Evolutionary conservation across 1,139 yeast genomes (phyloP).

Genomic region (Scheffersomyces titani): DNA sequence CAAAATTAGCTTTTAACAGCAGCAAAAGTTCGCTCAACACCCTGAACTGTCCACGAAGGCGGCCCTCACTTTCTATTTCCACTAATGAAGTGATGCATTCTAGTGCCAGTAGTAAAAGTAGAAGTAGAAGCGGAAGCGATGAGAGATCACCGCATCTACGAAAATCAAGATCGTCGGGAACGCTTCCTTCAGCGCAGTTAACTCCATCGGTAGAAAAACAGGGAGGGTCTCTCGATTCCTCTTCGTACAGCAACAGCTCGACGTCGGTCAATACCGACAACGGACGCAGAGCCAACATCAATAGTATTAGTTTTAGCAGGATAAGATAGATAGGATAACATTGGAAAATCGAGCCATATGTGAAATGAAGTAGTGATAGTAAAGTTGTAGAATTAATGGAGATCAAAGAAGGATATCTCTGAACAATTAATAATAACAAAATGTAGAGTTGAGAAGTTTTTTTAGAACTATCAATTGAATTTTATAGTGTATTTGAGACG

Average conservation of each 20-base stretch:
- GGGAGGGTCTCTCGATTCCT: not conserved
- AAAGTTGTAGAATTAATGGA: not conserved
- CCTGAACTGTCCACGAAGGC: constrained; percentile 11
- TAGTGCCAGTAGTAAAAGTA: constrained; percentile 6
- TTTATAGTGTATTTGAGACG: too few species aligned
- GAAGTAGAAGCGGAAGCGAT: constrained; percentile 3
- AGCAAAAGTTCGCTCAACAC: constrained; percentile 16
- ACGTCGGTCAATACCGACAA: not conserved
- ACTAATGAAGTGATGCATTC: not conserved
- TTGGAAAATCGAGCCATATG: not conserved
- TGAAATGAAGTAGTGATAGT: not conserved
- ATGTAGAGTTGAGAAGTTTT: too few species aligned
- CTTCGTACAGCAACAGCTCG: not conserved
- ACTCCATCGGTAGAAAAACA: not conserved
- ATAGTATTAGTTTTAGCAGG: constrained; percentile 35
- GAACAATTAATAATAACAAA: not conserved
- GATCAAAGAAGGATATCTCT: not conserved
- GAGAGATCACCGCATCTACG: constrained; percentile 12
- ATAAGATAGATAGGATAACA: constrained; percentile 18
- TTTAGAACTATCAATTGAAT: too few species aligned
- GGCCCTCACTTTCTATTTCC: constrained; percentile 13
- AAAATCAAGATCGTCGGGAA: constrained; percentile 17
- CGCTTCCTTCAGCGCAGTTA: constrained; percentile 7
- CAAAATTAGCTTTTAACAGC: constrained; percentile 30
- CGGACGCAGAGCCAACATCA: constrained; percentile 8